Base-by-base conservation (phyloP, 2,329 filamentous ascomycete genomes). In the Hypoxylon sp. region DNA sequence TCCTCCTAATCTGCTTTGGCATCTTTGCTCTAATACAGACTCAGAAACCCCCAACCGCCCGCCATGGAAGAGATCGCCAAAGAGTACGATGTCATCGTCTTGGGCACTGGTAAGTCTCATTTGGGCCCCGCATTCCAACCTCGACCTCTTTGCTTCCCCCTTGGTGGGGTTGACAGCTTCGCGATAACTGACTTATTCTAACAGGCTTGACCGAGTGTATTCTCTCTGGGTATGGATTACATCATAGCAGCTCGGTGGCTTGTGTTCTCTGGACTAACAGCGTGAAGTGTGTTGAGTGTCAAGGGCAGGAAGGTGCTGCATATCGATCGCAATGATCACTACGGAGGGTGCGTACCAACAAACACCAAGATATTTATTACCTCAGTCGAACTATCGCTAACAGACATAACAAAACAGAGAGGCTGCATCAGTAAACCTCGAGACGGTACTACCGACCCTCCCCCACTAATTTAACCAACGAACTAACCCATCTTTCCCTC, bases 271-370 rank as follows among this genome's bases (percentile, higher is more conserved):
- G 34, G 41, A 41, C 14, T 27, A 48, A 45, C 27, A 21, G 37
- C 5, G 30, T 21, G 65, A 75, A 94, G 94, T 82, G 94, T 99
- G 68, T 85, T 98, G 79, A 97, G 94, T 84, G 95, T 98, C 76
- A 97, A 98, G 87, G 95, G 95, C 81, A 95, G 97, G 87, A 98
- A 98, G 86, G 96, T 99, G 78, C 88, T 99, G 71, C 96, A 99
- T 85, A 97, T 99, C 80, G 96, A 98, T 84, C 91, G 94, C 79
- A 98, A 98, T 80, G 93, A 97, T 80, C 94, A 98, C 85, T 98
- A 97, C 78, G 96, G 96, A 87, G 96, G 93, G 94, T 97, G 84
- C 76, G 91, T 86, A 61, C 37, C 1, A 29, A 46, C 3, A 21
- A 16, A 34, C 7, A 47, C 65, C 41, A 23, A 41, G 37, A 41